A percentile compares a stretch with the other conserved stretches of the same genome.
phyloP scores from a whole-genome alignment of 345 rosid genomes.

The Carallia brachiata region DNA sequence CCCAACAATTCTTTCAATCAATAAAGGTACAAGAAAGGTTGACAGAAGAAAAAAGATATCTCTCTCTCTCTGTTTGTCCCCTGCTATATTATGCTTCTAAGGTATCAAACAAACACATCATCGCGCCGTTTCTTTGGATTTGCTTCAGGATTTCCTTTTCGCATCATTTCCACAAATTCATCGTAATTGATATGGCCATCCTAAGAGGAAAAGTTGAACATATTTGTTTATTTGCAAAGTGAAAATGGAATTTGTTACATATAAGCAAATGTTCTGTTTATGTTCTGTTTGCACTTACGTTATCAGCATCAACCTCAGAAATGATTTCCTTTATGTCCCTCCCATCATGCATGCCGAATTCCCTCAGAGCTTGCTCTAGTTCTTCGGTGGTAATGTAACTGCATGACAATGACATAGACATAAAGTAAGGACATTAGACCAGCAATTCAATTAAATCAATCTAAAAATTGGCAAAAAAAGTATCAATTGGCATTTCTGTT shows the following conservation, averaged over 20 bases:
- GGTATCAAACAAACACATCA: slow-evolving; percentile 13
- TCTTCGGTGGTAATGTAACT: slow-evolving; percentile 84
- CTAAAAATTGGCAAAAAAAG: not conserved
- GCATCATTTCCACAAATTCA: slow-evolving; percentile 97
- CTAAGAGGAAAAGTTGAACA: slow-evolving; percentile 24
- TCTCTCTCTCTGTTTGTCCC: not conserved
- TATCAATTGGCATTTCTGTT: not conserved
- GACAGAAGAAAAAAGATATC: not conserved
- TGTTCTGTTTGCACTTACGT: slow-evolving; percentile 44
- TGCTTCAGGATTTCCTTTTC: slow-evolving; percentile 84
- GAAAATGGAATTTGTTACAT: not conserved
- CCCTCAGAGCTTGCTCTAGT: slow-evolving; percentile 85
- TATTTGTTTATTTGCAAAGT: not conserved
- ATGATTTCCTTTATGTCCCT: slow-evolving; percentile 72
- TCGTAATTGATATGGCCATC: slow-evolving; percentile 92
- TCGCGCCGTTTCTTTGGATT: slow-evolving; percentile 90
- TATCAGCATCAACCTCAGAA: slow-evolving; percentile 72
- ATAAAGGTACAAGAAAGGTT: not conserved
- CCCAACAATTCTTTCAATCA: no score
- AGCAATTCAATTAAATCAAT: not conserved
- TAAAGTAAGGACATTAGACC: not conserved
- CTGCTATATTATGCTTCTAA: not conserved
- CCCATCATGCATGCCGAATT: slow-evolving; percentile 76
- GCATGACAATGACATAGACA: not conserved
- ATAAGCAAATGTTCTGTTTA: not conserved